These are phyloP conservation scores for Phaffomyces antillensis DNA, from an alignment of 805 yeast species.

Conservation along the genomic window DNA sequence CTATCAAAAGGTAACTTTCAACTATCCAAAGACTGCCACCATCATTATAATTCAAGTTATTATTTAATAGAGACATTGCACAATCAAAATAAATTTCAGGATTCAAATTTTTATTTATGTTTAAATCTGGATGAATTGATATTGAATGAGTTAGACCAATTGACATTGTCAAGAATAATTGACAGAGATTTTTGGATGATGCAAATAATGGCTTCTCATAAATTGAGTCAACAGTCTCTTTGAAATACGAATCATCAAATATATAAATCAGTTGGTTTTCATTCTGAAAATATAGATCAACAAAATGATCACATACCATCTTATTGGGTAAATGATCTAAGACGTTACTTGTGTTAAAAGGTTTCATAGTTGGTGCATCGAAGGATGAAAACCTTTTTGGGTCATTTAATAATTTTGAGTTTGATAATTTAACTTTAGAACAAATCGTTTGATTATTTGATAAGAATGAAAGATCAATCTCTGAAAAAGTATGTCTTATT, in stretches of 20 bases:
- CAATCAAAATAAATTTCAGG: constrained; percentile 25
- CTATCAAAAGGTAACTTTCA: constrained; percentile 28
- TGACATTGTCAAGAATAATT: not conserved
- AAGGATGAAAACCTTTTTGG: not conserved
- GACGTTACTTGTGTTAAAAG: not conserved
- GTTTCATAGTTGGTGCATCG: not conserved
- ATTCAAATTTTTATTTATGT: not conserved
- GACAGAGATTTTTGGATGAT: not conserved
- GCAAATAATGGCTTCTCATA: not conserved
- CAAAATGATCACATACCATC: not conserved
- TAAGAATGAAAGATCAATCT: not conserved
- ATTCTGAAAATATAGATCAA: not conserved
- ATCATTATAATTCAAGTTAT: constrained; percentile 18
- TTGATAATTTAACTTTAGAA: not conserved
- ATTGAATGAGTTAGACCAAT: not conserved
- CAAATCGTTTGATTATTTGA: not conserved
- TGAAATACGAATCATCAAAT: not conserved
- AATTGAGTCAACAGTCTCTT: not conserved
- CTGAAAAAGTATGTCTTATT: not conserved
- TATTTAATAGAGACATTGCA: constrained; percentile 25
- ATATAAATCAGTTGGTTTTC: not conserved
- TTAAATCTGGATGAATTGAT: not conserved
- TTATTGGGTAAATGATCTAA: not conserved
- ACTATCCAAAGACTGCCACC: constrained; percentile 34
- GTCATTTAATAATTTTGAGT: not conserved